Percentiles rank a stretch among this genome's conserved stretches.
Evolutionary conservation across 2,329 filamentous ascomycete species (phyloP).

Genomic region (Dendrostoma leiphaemia): DNA sequence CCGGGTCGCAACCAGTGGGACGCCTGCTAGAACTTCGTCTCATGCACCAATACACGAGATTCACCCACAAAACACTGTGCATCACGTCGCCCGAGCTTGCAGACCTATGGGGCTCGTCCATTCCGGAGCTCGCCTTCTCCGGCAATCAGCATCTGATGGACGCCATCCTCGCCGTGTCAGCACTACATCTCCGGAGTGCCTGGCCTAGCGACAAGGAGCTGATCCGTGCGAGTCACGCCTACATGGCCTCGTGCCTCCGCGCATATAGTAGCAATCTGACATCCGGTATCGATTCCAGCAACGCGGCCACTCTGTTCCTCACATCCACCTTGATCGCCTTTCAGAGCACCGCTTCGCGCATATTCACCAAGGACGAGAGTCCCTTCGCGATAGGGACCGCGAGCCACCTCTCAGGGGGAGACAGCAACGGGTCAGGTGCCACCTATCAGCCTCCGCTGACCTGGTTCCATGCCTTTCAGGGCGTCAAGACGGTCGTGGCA

Average conservation of each 20-base stretch:
- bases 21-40: conserved; percentile 59
- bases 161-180: conserved; percentile 62
- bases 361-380: conserved; percentile 57
- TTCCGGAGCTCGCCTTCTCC: conserved; percentile 60
- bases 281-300: conserved; percentile 54
- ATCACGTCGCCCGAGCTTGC: conserved; percentile 50
- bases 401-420: conserved; percentile 16
- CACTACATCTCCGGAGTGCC: conserved; percentile 58
- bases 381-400: conserved; percentile 30
- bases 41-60: conserved; percentile 63
- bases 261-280: conserved; percentile 58
- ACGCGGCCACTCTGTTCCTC: conserved; percentile 62
- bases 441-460: conserved; percentile 58
- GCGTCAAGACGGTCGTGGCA: conserved; percentile 63
- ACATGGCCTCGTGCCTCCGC: conserved; percentile 62
- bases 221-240: conserved; percentile 61
- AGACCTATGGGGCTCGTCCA: conserved; percentile 57
- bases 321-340: conserved; percentile 65
- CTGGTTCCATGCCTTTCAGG: conserved; percentile 68
- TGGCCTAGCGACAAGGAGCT: conserved; percentile 57
- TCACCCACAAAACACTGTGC: conserved; percentile 59
- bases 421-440: conserved; percentile 20
- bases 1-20: conserved; percentile 36
- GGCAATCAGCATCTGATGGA: conserved; percentile 60
- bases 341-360: conserved; percentile 61